Base-by-base conservation (phyloP, 768 basidiomycete species). In the Gloeophyllum trabeum region DNA sequence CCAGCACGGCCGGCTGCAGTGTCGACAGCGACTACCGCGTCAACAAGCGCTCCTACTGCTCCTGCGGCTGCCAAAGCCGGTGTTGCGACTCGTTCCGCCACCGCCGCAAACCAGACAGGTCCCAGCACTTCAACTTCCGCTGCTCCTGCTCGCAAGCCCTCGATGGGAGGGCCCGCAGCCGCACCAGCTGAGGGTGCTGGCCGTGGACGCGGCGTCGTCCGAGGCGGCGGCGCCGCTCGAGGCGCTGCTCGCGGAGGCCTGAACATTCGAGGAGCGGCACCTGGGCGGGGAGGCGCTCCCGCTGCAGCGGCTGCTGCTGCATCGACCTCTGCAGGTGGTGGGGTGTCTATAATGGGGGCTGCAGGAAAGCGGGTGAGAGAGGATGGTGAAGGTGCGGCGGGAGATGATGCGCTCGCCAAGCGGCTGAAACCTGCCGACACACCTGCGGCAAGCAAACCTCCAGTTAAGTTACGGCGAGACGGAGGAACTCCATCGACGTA, bases 321-420 rank as follows among this genome's bases (percentile, higher is more conserved):
- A 2, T 45, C 46, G 5, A 49, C 48, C 16, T 16, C 50, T 35
- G 46, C 60, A 4, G 53, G 58, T 10, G 52, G 59, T 1, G 70
- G 69, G 6, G 63, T 79, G 30, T 71, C 72, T 12, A 81, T 81
- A 35, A 69, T 75, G 50, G 81, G 80, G 24, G 81, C 80, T 4
- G 77, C 79, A 13, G 61, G 51, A 24, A 85, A 85, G 49, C 72
- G 81, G 21, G 67, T 73, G 24, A 68, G 81, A 32, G 81, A 85
- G 47, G 76, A 77, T 23, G 65, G 62, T 7, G 55, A 60, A 20
- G 48, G 52, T 18, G 18, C 55, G n/a, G 47, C 59, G 0, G n/a
- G n/a, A n/a, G 77, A 78, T 16, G 76, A 78, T 50, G 72, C 79
- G 6, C 61, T 83, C 24, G 77, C 73, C 0, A 84, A 85, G 53